Conservation (phyloP, 306 rosid genomes). For the Herpetospermum pedunculosum region DNA sequence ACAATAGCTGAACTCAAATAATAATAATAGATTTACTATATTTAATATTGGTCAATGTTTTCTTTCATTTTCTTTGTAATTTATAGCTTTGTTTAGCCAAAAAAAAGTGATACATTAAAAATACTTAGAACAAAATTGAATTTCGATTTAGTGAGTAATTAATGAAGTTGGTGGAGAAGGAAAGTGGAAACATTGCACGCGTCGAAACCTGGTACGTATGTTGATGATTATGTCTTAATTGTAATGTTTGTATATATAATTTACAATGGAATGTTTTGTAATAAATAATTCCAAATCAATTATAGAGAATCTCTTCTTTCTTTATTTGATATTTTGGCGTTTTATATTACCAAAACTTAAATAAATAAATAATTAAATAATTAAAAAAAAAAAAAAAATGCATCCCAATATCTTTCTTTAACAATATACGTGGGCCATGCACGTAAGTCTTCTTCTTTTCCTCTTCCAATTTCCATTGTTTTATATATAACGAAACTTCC, state of each 20-base stretch:
- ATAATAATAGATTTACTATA: too few relatives aligned
- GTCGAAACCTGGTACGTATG: background rate
- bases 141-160: too few relatives aligned
- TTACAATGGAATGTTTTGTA: background rate
- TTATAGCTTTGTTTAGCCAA: too few relatives aligned
- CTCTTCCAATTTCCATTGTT: background rate
- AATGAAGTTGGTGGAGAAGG: background rate
- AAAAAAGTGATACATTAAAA: too few relatives aligned
- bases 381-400: background rate
- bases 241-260: background rate
- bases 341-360: background rate
- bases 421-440: slow-evolving; percentile 43
- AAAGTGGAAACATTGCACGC: background rate
- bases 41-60: too few relatives aligned
- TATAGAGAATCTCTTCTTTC: background rate
- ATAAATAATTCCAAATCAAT: background rate
- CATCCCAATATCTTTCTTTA: background rate
- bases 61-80: too few relatives aligned
- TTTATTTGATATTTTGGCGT: background rate
- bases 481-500: slow-evolving; percentile 41
- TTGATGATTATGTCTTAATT: background rate
- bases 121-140: too few relatives aligned
- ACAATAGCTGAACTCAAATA: too few relatives aligned
- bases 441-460: slow-evolving; percentile 12
- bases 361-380: background rate